Evolutionary conservation across 768 basidiomycete genomes (phyloP), one percentile per base, ranked within the genome.

Genomic region (Rossbeevera mucosa): DNA sequence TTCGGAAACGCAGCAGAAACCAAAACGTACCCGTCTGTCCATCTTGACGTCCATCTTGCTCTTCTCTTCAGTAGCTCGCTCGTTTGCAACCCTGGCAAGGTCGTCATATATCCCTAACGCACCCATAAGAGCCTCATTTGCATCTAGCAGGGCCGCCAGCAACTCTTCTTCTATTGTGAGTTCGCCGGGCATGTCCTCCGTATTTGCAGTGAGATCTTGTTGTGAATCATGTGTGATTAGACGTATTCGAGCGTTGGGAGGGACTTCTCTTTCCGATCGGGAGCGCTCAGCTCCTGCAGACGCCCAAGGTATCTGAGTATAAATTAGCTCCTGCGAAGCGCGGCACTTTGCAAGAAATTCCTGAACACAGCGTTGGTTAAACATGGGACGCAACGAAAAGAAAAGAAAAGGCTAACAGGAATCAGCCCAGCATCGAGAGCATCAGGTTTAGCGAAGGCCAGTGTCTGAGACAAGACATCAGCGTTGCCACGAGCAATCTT

Each of bases 281-380:
- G 87, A 86, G 43, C 81, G 81, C 59, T 88, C 86, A 1, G 92
- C 92, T 13, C 85, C 80, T 1, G 91, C 84, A 20, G 83, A 80
- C 4, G 94, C 94, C 93, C 94, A 95, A 7, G 88, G 83, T 60
- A 96, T 93, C 69, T 94, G 93, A 11, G 86, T 83, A 57, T 76
- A 85, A 24, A 95, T 82, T 11, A 94, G 78, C 54, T 93, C 92
- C 67, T 92, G 91, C 2, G 90, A 92, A 3, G 80, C 76, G 26
- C 81, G 78, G 64, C 91, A 93, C 62, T 90, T 89, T 14, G 68
- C 61, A 60, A 89, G 81, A 62, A 93, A 94, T 71, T 94, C 93
- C 91, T 95, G 64, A 1, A 18, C 30, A n/a, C 25, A 24, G 24
- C 1, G 16, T 41, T 54, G 1, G 8, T 57, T 12, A 26, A 26